Evolutionary conservation across 2,329 filamentous ascomycete species (phyloP).

Genomic region (Diplodia scrobiculata): DNA sequence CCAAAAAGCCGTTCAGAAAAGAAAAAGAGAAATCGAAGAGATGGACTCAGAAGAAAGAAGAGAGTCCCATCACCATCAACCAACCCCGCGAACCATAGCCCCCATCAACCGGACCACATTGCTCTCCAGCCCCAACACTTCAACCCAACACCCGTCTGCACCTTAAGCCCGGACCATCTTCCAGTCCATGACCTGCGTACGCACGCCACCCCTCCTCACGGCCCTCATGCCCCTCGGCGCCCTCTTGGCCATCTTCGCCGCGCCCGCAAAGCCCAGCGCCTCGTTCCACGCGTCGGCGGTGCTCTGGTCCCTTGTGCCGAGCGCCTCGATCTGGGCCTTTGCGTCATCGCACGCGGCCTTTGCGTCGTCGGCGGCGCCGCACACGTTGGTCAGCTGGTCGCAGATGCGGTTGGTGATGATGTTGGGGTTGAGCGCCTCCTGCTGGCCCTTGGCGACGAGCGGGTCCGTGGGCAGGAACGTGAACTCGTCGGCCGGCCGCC

Average conservation of each 20-base stretch:
- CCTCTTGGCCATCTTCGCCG: constrained; percentile 10
- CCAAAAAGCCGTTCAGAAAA: neutral
- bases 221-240: neutral
- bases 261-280: constrained; percentile 44
- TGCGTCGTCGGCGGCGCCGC: constrained; percentile 63
- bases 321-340: constrained; percentile 55
- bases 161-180: neutral
- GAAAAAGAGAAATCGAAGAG: neutral
- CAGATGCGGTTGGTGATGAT: constrained; percentile 74
- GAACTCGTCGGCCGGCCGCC: constrained; percentile 59
- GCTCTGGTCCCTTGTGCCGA: constrained; percentile 45
- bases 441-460: constrained; percentile 61
- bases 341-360: constrained; percentile 57
- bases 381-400: constrained; percentile 69
- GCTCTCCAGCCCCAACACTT: neutral
- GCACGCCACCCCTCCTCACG: neutral
- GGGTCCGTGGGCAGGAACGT: constrained; percentile 69
- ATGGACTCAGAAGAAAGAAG: neutral
- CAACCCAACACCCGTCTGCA: neutral
- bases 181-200: constrained; percentile 3
- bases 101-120: neutral
- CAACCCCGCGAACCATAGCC: neutral
- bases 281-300: constrained; percentile 49
- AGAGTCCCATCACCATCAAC: neutral
- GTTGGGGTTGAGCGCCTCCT: constrained; percentile 69